Evolutionary conservation across 805 yeast genomes (phyloP).

Genomic region (Scheffersomyces stipitis): DNA sequence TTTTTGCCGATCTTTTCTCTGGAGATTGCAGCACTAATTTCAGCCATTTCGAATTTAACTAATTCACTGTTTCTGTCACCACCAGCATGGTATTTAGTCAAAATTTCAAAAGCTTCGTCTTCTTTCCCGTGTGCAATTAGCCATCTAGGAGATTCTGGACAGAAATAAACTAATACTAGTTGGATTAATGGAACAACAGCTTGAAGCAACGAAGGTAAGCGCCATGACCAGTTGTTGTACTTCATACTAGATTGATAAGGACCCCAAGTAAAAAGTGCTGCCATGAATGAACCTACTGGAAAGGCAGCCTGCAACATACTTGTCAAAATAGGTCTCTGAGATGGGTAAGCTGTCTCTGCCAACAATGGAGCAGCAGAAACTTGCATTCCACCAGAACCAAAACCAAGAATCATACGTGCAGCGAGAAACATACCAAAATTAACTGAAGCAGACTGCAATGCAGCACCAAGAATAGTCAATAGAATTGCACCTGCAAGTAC

Average conservation of each 20-base stretch:
- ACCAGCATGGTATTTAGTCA: conserved; percentile 32
- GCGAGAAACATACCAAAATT: neutral
- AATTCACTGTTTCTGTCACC: conserved; percentile 9
- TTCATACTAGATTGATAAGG: neutral
- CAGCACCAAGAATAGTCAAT: neutral
- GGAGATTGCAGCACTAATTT: conserved; percentile 3
- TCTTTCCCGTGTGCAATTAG: conserved; percentile 12
- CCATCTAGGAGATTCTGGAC: conserved; percentile 26
- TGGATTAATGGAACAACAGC: conserved; percentile 13
- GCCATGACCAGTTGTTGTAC: conserved; percentile 8
- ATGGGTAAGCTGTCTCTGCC: conserved; percentile 2
- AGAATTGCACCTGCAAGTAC: neutral
- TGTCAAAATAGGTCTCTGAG: conserved; percentile 1
- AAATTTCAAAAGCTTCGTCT: conserved; percentile 13
- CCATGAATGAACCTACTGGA: conserved; percentile 1
- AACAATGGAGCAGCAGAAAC: conserved; percentile 1
- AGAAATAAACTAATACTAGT: conserved; percentile 11
- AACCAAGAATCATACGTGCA: conserved; percentile 1
- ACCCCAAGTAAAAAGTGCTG: conserved; percentile 2
- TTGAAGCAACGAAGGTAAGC: conserved; percentile 13
- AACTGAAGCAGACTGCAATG: conserved; percentile 1
- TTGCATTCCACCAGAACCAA: conserved; percentile 1
- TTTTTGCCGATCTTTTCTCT: conserved; percentile 1
- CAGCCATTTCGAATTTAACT: conserved; percentile 3
- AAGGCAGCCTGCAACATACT: neutral